These are phyloP conservation scores for Neoarthrinium moseri DNA, from an alignment of 2,329 filamentous ascomycete genomes.

Conservation along the genomic window DNA sequence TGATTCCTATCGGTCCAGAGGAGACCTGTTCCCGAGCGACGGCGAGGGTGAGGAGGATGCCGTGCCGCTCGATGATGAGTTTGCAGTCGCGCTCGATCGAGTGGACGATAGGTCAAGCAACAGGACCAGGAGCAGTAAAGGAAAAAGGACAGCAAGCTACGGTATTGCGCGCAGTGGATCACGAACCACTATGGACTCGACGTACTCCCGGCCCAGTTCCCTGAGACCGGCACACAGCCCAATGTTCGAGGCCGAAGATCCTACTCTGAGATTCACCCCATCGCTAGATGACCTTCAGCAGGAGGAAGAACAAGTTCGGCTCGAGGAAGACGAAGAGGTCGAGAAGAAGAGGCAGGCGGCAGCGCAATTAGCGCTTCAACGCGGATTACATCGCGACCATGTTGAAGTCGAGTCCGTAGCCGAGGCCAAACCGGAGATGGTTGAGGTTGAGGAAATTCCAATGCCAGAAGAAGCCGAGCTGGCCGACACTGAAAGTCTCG, in stretches of 20 bases:
- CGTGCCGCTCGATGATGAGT: conserved; percentile 88
- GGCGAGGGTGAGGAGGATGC: conserved; percentile 86
- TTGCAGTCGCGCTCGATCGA: conserved; percentile 77
- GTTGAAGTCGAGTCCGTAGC: conserved; percentile 32
- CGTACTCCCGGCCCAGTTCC: conserved; percentile 25
- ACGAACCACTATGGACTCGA: conserved; percentile 55
- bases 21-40: conserved; percentile 89
- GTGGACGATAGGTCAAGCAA: conserved; percentile 74
- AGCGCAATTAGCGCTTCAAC: conserved; percentile 46
- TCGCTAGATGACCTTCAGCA: conserved; percentile 51
- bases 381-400: conserved; percentile 41
- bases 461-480: conserved; percentile 22
- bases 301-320: conserved; percentile 51
- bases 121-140: conserved; percentile 58
- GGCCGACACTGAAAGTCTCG: conserved; percentile 19
- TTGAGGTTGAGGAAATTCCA: conserved; percentile 25
- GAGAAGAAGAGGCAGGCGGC: conserved; percentile 53
- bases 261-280: conserved; percentile 36
- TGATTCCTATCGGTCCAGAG: conserved; percentile 82
- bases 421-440: conserved; percentile 29
- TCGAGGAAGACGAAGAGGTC: conserved; percentile 53
- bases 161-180: conserved; percentile 52
- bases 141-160: conserved; percentile 47
- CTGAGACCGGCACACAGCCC: conserved; percentile 20
- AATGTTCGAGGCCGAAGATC: conserved; percentile 29